Conservation (phyloP, 495 filamentous ascomycete species). For the Aspergillus cristatus region DNA sequence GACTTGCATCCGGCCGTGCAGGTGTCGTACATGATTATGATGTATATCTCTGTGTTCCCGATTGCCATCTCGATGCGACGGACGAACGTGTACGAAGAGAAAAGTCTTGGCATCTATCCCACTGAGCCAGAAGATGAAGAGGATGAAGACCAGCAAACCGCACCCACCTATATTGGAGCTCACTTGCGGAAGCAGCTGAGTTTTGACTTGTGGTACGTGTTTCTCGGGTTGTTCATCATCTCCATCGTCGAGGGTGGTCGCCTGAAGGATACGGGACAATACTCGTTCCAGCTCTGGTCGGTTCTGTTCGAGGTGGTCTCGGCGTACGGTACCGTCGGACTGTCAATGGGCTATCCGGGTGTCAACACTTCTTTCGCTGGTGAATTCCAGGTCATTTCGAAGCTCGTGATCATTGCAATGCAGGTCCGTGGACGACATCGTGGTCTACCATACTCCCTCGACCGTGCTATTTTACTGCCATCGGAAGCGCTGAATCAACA, state of each 20-base stretch:
- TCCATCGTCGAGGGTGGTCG: slow-evolving; percentile 67
- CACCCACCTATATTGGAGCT: slow-evolving; percentile 72
- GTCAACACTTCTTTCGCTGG: slow-evolving; percentile 70
- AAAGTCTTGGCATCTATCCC: slow-evolving; percentile 73
- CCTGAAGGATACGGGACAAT: slow-evolving; percentile 46
- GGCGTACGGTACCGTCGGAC: slow-evolving; percentile 90
- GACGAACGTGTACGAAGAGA: slow-evolving; percentile 96
- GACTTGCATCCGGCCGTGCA: slow-evolving; percentile 83
- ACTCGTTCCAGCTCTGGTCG: slow-evolving; percentile 66
- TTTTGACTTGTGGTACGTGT: slow-evolving; percentile 94
- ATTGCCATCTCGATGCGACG: slow-evolving; percentile 89
- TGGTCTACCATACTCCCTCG: slow-evolving; percentile 83
- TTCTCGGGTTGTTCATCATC: slow-evolving; percentile 80
- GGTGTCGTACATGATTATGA: slow-evolving; percentile 94
- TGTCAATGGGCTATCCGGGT: slow-evolving; percentile 70
- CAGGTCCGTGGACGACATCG: slow-evolving; percentile 86
- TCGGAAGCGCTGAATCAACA: slow-evolving; percentile 64
- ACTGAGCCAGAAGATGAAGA: slow-evolving; percentile 32
- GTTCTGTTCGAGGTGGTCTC: slow-evolving; percentile 87
- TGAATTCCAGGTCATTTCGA: slow-evolving; percentile 72
- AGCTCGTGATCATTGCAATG: slow-evolving; percentile 89
- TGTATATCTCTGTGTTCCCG: slow-evolving; percentile 97
- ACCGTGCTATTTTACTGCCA: slow-evolving; percentile 80
- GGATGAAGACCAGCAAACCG: slow-evolving; percentile 36
- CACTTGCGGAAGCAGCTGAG: slow-evolving; percentile 85